Conservation (phyloP, 768 basidiomycete species). For the Galerina sulciceps region DNA sequence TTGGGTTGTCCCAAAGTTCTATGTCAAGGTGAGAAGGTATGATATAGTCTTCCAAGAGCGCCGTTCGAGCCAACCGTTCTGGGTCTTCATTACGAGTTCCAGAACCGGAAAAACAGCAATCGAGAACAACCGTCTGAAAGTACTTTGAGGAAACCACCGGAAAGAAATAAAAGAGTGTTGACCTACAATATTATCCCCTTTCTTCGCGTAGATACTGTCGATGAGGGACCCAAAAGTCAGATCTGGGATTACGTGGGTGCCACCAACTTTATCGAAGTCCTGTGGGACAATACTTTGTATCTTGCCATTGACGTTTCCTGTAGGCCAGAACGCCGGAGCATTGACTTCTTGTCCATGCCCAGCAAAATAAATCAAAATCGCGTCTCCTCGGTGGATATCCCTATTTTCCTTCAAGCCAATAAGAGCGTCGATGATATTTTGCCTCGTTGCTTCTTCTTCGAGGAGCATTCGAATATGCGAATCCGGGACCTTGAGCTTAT, state of each 20-base stretch:
- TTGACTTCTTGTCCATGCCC: slow-evolving; percentile 2
- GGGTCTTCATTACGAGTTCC: slow-evolving; percentile 7
- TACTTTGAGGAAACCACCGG: no score
- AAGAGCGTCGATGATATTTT: slow-evolving; percentile 1
- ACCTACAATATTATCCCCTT: background rate
- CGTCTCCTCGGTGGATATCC: background rate
- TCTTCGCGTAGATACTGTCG: background rate
- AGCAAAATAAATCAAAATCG: background rate
- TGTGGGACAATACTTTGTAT: slow-evolving; percentile 4
- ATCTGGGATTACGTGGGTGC: slow-evolving; percentile 6
- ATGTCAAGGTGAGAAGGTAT: background rate
- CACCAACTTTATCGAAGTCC: background rate
- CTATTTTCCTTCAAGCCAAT: background rate
- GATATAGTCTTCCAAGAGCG: background rate
- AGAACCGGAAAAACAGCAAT: slow-evolving; percentile 16
- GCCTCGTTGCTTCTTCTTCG: background rate
- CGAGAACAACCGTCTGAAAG: slow-evolving; percentile 13
- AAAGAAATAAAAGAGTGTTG: background rate
- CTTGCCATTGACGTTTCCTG: background rate
- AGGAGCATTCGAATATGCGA: background rate
- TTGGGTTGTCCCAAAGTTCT: background rate
- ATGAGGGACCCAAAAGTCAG: background rate
- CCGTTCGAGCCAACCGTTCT: background rate
- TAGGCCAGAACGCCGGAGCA: background rate
- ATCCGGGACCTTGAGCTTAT: background rate